phyloP scores from a whole-genome alignment of 2,329 filamentous ascomycete species.

The Pseudovirgaria hyperparasitica region DNA sequence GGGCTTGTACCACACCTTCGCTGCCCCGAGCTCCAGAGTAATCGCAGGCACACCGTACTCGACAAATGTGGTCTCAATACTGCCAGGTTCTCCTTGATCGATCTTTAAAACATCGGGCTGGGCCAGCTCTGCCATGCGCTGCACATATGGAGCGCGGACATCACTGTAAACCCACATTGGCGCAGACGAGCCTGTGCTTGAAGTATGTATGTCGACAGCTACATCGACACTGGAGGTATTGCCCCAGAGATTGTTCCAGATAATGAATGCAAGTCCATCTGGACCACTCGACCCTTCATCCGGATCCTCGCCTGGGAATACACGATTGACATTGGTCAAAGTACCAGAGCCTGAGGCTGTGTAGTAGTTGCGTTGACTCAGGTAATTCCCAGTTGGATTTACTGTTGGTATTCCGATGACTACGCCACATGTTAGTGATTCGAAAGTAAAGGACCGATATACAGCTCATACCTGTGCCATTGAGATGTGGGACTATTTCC shows the following conservation, averaged over 20 bases:
- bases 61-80: constrained; percentile 27
- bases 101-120: constrained; percentile 28
- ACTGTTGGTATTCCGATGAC: constrained; percentile 27
- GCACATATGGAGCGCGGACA: constrained; percentile 22
- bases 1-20: constrained; percentile 24
- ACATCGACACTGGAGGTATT: constrained; percentile 26
- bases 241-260: constrained; percentile 27
- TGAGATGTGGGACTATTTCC: constrained; percentile 16
- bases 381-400: constrained; percentile 26
- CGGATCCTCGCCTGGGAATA: constrained; percentile 17
- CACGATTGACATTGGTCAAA: constrained; percentile 23
- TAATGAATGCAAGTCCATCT: constrained; percentile 19
- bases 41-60: constrained; percentile 21
- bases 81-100: constrained; percentile 25
- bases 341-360: constrained; percentile 16
- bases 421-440: constrained; percentile 4
- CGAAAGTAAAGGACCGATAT: background rate
- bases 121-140: constrained; percentile 25
- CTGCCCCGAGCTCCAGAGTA: constrained; percentile 26
- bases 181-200: constrained; percentile 22
- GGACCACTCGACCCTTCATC: constrained; percentile 15
- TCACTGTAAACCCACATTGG: constrained; percentile 29
- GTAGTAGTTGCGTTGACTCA: constrained; percentile 27
- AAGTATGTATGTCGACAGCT: constrained; percentile 25
- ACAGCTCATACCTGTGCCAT: constrained; percentile 19